phyloP scores from a whole-genome alignment of 306 rosid genomes.

The Trichosanthes cucumerina region DNA sequence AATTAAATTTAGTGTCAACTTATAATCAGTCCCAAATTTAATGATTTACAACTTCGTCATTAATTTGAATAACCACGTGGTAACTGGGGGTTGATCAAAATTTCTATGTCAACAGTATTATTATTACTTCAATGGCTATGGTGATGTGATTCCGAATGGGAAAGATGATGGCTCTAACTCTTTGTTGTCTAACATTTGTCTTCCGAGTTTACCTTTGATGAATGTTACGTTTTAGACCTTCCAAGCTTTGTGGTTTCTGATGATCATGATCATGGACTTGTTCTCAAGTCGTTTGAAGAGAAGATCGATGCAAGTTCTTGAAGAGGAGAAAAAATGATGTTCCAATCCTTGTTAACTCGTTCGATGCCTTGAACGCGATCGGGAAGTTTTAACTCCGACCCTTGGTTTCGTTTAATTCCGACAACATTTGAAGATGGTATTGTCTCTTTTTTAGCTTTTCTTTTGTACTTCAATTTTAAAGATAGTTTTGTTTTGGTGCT shows the following conservation, averaged over 20 bases:
- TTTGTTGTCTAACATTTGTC: not conserved
- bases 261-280: not conserved
- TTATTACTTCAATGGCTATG: constrained; percentile 10
- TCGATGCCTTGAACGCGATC: not conserved
- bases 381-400: not conserved
- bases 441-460: not conserved
- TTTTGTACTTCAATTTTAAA: not conserved
- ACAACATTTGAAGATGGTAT: not conserved
- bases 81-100: no score
- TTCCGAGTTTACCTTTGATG: not conserved
- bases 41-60: no score
- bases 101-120: no score
- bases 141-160: not conserved
- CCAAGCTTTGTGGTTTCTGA: not conserved
- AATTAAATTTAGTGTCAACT: no score
- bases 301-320: not conserved
- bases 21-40: no score
- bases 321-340: not conserved
- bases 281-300: not conserved
- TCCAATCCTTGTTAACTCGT: not conserved
- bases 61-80: no score
- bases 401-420: not conserved
- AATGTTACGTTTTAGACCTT: not conserved
- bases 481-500: no score
- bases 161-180: not conserved